Conservation (phyloP, 1,284 basidiomycete genomes). For the Ceratobasidium sp. region DNA sequence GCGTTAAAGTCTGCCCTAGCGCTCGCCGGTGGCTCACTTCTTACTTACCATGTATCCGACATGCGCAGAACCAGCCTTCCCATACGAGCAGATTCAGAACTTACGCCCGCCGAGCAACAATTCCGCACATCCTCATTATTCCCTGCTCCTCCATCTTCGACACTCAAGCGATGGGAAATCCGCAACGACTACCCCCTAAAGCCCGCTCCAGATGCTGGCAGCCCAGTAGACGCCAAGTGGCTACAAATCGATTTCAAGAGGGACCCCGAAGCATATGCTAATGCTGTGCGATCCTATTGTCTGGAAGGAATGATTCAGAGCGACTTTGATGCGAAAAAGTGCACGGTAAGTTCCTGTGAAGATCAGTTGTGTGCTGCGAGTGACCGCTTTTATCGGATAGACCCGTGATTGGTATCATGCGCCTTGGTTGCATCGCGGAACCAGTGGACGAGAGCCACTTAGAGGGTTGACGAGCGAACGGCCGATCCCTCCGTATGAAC, state of each 20-base stretch:
- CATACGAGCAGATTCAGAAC: not conserved
- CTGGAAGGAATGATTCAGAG: slow-evolving; percentile 9
- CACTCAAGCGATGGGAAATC: not conserved
- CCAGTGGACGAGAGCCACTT: slow-evolving; percentile 33
- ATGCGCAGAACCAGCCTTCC: not conserved
- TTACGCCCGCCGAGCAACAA: slow-evolving; percentile 11
- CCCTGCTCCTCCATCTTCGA: not conserved
- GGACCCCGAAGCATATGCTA: slow-evolving; percentile 22
- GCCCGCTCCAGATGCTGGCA: slow-evolving; percentile 1
- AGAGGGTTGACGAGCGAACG: slow-evolving; percentile 36
- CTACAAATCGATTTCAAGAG: slow-evolving; percentile 8
- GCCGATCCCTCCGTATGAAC: slow-evolving; percentile 29
- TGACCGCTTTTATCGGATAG: not conserved
- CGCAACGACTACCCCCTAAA: not conserved
- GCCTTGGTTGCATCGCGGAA: slow-evolving; percentile 36
- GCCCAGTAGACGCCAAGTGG: not conserved
- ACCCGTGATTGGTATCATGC: slow-evolving; percentile 42
- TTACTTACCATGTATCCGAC: slow-evolving; percentile 15
- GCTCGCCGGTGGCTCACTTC: slow-evolving; percentile 6
- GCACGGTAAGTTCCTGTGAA: not conserved
- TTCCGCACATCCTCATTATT: slow-evolving; percentile 16
- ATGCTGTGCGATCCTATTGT: slow-evolving; percentile 10
- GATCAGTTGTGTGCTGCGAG: too few relatives aligned
- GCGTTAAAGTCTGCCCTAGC: not conserved
- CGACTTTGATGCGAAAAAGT: slow-evolving; percentile 14